phyloP scores from a whole-genome alignment of 352 stramenopile species.

The Elongisporangium prolatum region DNA sequence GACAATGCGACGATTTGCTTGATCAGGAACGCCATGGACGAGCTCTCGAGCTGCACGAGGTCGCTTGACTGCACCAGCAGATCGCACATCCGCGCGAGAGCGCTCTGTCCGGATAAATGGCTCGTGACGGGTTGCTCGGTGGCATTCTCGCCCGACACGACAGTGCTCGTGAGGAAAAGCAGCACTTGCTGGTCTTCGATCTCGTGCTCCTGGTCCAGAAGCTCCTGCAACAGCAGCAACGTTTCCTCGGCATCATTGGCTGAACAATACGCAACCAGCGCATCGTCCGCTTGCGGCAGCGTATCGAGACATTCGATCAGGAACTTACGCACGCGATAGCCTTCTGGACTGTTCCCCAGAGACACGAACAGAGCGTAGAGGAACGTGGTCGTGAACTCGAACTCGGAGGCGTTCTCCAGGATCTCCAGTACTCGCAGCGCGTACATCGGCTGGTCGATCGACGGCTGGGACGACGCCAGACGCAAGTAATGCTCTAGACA shows the following conservation, averaged over 20 bases:
- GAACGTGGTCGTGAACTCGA: constrained; percentile 37
- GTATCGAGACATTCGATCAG: constrained; percentile 35
- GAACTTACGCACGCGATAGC: constrained; percentile 34
- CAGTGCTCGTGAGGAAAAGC: constrained; percentile 56
- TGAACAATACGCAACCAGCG: constrained; percentile 54
- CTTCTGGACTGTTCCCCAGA: constrained; percentile 24
- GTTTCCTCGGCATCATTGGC: constrained; percentile 22
- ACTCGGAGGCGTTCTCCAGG: constrained; percentile 23
- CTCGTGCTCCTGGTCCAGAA: constrained; percentile 25
- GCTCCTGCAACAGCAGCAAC: constrained; percentile 30
- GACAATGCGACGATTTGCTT: constrained; percentile 38
- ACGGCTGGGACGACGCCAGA: constrained; percentile 10
- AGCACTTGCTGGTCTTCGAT: constrained; percentile 53
- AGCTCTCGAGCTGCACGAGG: constrained; percentile 23
- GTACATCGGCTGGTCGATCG: constrained; percentile 19
- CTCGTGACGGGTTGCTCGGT: constrained; percentile 9
- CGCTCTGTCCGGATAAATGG: constrained; percentile 2
- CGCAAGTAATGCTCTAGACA: constrained; percentile 41
- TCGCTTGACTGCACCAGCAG: constrained; percentile 21
- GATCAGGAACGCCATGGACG: constrained; percentile 41
- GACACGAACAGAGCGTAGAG: constrained; percentile 49
- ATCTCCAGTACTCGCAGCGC: constrained; percentile 26
- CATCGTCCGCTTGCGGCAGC: constrained; percentile 33
- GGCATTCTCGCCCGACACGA: constrained; percentile 6
- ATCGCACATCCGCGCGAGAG: constrained; percentile 22